A percentile compares a stretch with the other conserved stretches of the same genome.
Evolutionary conservation across 257 asterid species (phyloP).

Genomic region (Solanum lycopersicoides): DNA sequence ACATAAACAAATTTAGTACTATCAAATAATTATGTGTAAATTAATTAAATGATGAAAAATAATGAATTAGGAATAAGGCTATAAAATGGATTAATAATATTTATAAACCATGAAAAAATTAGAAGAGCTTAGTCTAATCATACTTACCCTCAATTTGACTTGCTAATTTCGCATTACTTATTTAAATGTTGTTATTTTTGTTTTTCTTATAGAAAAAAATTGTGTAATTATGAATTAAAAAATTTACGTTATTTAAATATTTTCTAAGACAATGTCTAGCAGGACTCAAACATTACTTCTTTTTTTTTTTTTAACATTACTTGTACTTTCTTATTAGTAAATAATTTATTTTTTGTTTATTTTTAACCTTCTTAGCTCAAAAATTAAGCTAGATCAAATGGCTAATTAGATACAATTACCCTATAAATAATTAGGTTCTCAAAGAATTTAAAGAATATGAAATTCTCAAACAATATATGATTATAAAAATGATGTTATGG

Average conservation of each 20-base stretch:
- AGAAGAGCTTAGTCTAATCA: too few species aligned
- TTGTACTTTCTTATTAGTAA: neutral
- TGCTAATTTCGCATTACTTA: too few species aligned
- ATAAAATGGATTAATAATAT: neutral
- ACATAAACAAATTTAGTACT: neutral
- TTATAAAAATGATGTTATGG: neutral
- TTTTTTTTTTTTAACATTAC: too few species aligned
- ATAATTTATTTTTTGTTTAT: neutral
- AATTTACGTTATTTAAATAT: too few species aligned
- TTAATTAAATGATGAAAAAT: neutral
- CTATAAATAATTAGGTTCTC: neutral
- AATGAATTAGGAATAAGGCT: neutral
- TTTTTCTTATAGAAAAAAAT: too few species aligned
- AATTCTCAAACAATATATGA: neutral
- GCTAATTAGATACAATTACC: neutral
- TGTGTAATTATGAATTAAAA: too few species aligned
- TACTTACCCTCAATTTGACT: too few species aligned
- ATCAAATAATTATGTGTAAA: neutral
- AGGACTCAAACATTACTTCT: too few species aligned
- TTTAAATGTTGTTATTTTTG: too few species aligned
- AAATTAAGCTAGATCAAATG: neutral
- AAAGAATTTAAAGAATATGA: neutral
- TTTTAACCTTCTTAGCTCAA: neutral
- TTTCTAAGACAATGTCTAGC: too few species aligned
- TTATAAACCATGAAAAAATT: too few species aligned